Conservation (phyloP, 176 grass and related monocot species). For the Thalia dealbata region DNA sequence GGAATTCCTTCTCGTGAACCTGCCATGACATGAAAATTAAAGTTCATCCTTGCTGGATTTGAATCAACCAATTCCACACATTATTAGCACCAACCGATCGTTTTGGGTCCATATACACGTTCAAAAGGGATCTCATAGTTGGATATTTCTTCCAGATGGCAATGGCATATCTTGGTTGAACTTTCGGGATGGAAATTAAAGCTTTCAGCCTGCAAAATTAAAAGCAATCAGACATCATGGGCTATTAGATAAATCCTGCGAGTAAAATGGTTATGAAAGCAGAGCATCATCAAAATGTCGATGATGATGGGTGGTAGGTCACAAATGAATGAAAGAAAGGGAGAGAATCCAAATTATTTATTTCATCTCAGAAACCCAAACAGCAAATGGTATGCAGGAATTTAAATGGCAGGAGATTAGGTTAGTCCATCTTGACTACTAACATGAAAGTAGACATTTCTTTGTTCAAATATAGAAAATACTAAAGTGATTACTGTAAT, state of each 20-base stretch:
- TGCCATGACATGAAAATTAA: constrained; percentile 26
- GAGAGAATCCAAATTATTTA: too few species aligned
- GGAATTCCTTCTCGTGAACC: constrained; percentile 58
- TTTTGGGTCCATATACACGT: constrained; percentile 66
- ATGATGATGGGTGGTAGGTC: too few species aligned
- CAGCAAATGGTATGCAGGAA: too few species aligned
- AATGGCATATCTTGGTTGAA: constrained; percentile 45
- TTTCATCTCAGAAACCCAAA: too few species aligned
- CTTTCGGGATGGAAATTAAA: constrained; percentile 66
- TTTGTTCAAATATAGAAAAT: too few species aligned
- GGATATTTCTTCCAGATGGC: constrained; percentile 71
- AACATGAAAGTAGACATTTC: too few species aligned
- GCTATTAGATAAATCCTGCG: background rate
- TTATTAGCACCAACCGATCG: constrained; percentile 52
- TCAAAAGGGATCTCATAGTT: constrained; percentile 75
- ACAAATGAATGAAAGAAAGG: too few species aligned
- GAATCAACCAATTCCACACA: background rate
- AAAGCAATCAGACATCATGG: background rate
- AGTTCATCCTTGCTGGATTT: constrained; percentile 1
- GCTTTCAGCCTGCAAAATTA: constrained; percentile 55
- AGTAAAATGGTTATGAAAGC: too few species aligned
- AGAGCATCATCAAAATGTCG: too few species aligned
- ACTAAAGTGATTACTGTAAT: too few species aligned
- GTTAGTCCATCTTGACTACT: too few species aligned
- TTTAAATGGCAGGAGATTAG: too few species aligned